These are phyloP conservation scores for Elsinoe arachidis DNA, from an alignment of 2,329 filamentous ascomycete species.

Conservation along the genomic window DNA sequence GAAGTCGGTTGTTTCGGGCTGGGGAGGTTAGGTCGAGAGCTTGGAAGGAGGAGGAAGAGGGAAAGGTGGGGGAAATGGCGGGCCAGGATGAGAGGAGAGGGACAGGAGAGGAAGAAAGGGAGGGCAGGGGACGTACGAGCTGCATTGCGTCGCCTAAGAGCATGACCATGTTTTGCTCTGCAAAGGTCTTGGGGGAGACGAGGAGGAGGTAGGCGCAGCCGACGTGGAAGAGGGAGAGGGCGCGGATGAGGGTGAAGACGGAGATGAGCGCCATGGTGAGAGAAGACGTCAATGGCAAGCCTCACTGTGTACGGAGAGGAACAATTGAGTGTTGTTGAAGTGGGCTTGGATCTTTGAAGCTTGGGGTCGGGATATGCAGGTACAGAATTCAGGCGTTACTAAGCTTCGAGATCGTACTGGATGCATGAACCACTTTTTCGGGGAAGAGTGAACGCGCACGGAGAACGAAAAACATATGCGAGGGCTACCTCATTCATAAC, in stretches of 20 bases:
- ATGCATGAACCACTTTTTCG: neutral
- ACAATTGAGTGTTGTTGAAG: neutral
- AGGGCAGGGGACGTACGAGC: slow-evolving; percentile 48
- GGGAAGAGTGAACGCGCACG: neutral
- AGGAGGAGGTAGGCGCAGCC: slow-evolving; percentile 78
- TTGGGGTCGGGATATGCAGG: neutral
- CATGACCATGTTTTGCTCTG: slow-evolving; percentile 71
- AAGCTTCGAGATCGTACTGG: neutral
- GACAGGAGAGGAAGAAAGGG: neutral
- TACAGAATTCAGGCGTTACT: neutral
- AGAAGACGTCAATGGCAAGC: neutral
- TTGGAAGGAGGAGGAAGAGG: slow-evolving; percentile 3
- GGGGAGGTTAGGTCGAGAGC: slow-evolving; percentile 9
- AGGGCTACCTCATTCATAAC: neutral
- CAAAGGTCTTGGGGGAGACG: slow-evolving; percentile 60
- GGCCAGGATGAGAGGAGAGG: neutral
- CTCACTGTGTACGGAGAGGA: neutral
- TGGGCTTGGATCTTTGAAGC: neutral
- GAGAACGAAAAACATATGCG: neutral
- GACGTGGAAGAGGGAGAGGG: slow-evolving; percentile 74
- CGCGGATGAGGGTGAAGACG: slow-evolving; percentile 69
- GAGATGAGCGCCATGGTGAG: slow-evolving; percentile 70
- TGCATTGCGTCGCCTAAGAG: slow-evolving; percentile 77
- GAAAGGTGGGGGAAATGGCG: neutral
- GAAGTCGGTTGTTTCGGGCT: slow-evolving; percentile 61